Conservation (phyloP, 2,329 filamentous ascomycete species). For the Colletotrichum higginsianum region DNA sequence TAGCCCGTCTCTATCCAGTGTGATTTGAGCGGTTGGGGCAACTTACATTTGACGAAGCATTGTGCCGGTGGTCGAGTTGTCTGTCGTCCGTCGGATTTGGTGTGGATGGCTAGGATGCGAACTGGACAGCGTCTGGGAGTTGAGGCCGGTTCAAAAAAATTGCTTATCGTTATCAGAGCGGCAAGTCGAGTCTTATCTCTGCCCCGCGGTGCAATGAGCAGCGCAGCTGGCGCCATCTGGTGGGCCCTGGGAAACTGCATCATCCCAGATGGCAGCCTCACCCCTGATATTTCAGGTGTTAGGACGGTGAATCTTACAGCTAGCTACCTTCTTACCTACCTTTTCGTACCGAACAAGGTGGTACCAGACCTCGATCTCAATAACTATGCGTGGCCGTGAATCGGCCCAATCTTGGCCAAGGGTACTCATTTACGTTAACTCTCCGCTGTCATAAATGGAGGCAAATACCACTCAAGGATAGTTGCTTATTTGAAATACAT, state of each 20-base stretch:
- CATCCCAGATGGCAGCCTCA: not conserved
- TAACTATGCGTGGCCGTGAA: too few species aligned
- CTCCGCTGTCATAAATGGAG: too few species aligned
- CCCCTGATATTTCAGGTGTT: too few species aligned
- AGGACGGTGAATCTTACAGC: too few species aligned
- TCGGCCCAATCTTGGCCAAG: too few species aligned
- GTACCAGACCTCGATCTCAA: too few species aligned
- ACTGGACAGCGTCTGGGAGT: conserved; percentile 10
- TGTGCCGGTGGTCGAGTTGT: conserved; percentile 44
- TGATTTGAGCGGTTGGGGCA: not conserved
- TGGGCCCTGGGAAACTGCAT: accelerated
- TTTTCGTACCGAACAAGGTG: too few species aligned
- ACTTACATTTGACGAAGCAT: conserved; percentile 68
- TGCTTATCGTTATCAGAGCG: conserved; percentile 32
- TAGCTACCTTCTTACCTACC: too few species aligned
- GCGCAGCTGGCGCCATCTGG: not conserved
- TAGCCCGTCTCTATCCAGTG: not conserved
- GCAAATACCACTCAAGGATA: too few species aligned
- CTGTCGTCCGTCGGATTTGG: conserved; percentile 38
- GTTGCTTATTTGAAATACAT: too few species aligned
- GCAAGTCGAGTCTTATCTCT: conserved; percentile 27
- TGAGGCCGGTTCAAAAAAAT: conserved; percentile 37
- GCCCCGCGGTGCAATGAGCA: not conserved
- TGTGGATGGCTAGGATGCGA: conserved; percentile 40
- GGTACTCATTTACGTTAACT: too few species aligned